Percentiles rank a stretch among this genome's conserved stretches.
phyloP scores from a whole-genome alignment of 768 basidiomycete species.

The Termitomyces sp. region DNA sequence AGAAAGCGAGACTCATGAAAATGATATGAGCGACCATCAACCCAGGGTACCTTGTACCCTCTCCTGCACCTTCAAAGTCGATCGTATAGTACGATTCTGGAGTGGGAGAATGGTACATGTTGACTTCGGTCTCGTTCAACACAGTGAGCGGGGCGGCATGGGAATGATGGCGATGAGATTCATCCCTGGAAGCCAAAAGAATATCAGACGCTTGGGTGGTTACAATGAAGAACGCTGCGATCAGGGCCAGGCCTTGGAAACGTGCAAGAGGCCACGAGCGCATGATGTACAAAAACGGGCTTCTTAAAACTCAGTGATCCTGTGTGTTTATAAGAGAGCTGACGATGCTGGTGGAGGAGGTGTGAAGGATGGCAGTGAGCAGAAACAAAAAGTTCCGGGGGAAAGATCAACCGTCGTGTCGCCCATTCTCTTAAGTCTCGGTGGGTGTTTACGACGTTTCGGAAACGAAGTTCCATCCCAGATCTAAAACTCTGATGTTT shows the following conservation, averaged over 20 bases:
- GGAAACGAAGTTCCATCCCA: conserved; percentile 2
- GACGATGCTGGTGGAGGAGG: conserved; percentile 1
- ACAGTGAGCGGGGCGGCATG: conserved; percentile 46
- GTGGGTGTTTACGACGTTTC: conserved; percentile 2
- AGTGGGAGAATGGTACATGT: conserved; percentile 57
- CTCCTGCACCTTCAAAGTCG: conserved; percentile 57
- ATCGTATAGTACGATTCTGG: conserved; percentile 81
- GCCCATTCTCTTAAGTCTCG: conserved; percentile 1
- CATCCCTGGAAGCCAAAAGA: conserved; percentile 20
- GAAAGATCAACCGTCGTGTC: not conserved
- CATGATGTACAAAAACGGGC: conserved; percentile 9
- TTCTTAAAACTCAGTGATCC: not conserved
- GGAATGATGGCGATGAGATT: conserved; percentile 42
- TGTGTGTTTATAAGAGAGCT: conserved; percentile 7
- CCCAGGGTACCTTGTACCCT: conserved; percentile 47
- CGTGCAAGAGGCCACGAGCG: conserved; percentile 7
- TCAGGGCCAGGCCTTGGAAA: conserved; percentile 2
- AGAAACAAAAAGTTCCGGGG: conserved; percentile 6
- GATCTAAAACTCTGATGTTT: conserved; percentile 8
- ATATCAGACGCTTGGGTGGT: conserved; percentile 15
- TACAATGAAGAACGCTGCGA: conserved; percentile 9
- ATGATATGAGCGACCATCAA: conserved; percentile 72
- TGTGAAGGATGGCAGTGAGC: conserved; percentile 6
- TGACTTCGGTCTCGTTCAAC: conserved; percentile 76
- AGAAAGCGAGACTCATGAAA: conserved; percentile 76